Evolutionary conservation across 768 basidiomycete species (phyloP).

Genomic region (Russula sp.): DNA sequence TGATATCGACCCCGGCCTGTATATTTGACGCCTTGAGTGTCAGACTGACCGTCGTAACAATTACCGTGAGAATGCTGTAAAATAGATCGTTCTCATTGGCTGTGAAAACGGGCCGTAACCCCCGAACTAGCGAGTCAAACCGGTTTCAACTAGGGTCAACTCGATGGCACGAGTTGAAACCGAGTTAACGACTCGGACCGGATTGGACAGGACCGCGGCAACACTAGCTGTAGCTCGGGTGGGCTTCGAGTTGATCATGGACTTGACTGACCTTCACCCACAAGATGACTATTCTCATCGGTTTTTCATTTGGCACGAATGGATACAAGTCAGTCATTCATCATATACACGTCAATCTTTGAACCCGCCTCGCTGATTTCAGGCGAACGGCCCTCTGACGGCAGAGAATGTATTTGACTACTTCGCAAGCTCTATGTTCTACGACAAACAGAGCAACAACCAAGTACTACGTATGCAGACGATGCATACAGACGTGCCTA

Average conservation of each 20-base stretch:
- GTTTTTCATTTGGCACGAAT: constrained; percentile 91
- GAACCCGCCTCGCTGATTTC: constrained; percentile 20
- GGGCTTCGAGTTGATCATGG: constrained; percentile 38
- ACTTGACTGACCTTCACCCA: constrained; percentile 65
- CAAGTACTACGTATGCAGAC: constrained; percentile 93
- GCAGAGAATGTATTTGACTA: constrained; percentile 83
- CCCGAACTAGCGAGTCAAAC: too few relatives aligned
- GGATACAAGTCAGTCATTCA: constrained; percentile 60
- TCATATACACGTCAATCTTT: not conserved
- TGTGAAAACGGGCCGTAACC: too few relatives aligned
- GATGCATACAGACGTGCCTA: constrained; percentile 72
- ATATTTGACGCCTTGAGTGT: too few relatives aligned
- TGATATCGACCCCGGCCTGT: too few relatives aligned
- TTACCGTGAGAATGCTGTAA: too few relatives aligned
- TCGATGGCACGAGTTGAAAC: too few relatives aligned
- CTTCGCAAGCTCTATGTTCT: constrained; percentile 89
- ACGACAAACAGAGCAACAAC: constrained; percentile 92
- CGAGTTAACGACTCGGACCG: too few relatives aligned
- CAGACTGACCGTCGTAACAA: too few relatives aligned
- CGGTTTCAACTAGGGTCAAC: too few relatives aligned
- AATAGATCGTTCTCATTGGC: too few relatives aligned
- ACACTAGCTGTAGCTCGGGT: too few relatives aligned
- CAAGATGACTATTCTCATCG: constrained; percentile 77
- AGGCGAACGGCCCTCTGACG: constrained; percentile 78
- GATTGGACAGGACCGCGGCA: too few relatives aligned